These are phyloP conservation scores for Flaveria ramosissima DNA, from an alignment of 129 eudicot species.

Conservation along the genomic window DNA sequence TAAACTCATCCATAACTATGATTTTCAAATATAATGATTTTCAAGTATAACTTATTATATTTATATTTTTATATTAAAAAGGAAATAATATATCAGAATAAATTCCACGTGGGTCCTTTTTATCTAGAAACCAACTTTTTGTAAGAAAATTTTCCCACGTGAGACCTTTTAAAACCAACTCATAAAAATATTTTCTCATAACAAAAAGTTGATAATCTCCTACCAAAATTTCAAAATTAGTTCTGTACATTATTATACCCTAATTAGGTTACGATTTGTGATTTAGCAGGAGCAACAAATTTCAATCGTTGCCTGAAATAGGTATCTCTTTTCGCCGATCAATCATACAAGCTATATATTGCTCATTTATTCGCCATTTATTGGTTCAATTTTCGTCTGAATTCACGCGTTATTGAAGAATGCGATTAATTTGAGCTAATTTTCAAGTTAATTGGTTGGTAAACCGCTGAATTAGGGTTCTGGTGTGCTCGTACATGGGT, in stretches of 20 bases:
- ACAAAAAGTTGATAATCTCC: background rate
- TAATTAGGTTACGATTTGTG: slow-evolving; percentile 31
- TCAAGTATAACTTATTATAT: no score
- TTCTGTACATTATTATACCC: slow-evolving; percentile 20
- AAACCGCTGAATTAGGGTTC: background rate
- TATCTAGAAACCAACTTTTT: no score
- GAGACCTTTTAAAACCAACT: background rate
- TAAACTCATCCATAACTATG: no score
- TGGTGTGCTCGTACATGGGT: background rate
- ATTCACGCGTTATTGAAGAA: background rate
- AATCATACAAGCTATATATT: slow-evolving; percentile 7
- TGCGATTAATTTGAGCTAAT: slow-evolving; percentile 20
- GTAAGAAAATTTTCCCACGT: background rate
- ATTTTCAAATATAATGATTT: no score
- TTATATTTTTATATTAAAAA: no score
- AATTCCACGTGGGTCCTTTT: no score
- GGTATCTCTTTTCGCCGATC: slow-evolving; percentile 17
- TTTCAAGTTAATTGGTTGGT: slow-evolving; percentile 20
- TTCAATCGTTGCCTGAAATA: slow-evolving; percentile 32
- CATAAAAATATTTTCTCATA: background rate
- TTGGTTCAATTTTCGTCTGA: background rate
- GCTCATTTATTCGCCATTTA: background rate
- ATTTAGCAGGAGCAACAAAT: slow-evolving; percentile 25
- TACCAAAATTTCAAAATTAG: slow-evolving; percentile 11
- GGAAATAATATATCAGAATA: no score